These are phyloP conservation scores for Agaricus bisporus DNA, from an alignment of 768 basidiomycete species.

Conservation along the genomic window DNA sequence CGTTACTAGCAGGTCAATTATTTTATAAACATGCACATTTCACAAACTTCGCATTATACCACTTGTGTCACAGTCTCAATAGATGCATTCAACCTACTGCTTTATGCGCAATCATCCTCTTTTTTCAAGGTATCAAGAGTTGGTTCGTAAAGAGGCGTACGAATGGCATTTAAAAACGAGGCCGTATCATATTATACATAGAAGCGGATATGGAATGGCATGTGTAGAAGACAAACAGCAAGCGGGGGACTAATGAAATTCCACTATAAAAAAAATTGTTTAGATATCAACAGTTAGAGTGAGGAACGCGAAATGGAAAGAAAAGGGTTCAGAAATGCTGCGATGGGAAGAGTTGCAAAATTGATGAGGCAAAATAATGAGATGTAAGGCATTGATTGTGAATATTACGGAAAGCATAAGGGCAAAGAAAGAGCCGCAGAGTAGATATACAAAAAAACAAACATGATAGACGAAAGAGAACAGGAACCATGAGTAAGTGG, in stretches of 20 bases:
- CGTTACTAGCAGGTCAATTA: constrained; percentile 1
- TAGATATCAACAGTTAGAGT: constrained; percentile 2
- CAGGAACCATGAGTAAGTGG: constrained; percentile 2
- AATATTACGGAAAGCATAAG: constrained; percentile 5
- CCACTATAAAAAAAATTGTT: constrained; percentile 9
- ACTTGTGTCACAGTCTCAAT: background rate
- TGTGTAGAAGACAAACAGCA: constrained; percentile 2
- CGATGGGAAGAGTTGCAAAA: background rate
- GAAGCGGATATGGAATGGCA: constrained; percentile 1
- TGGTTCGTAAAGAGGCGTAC: background rate
- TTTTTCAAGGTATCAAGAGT: background rate
- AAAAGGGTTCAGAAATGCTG: constrained; percentile 2
- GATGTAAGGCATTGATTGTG: background rate
- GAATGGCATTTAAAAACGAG: constrained; percentile 14
- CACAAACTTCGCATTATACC: constrained; percentile 1
- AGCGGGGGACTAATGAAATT: constrained; percentile 3
- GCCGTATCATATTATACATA: constrained; percentile 10
- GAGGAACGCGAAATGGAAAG: background rate
- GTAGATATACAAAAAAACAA: constrained; percentile 11
- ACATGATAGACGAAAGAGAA: constrained; percentile 7
- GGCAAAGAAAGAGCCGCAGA: constrained; percentile 1
- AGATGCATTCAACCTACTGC: background rate
- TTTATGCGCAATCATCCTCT: background rate
- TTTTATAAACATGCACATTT: constrained; percentile 7
- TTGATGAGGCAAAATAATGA: background rate